These are phyloP conservation scores for Coemansia sp. DNA, from an alignment of 192 early-diverging fungal genomes.

Conservation along the genomic window DNA sequence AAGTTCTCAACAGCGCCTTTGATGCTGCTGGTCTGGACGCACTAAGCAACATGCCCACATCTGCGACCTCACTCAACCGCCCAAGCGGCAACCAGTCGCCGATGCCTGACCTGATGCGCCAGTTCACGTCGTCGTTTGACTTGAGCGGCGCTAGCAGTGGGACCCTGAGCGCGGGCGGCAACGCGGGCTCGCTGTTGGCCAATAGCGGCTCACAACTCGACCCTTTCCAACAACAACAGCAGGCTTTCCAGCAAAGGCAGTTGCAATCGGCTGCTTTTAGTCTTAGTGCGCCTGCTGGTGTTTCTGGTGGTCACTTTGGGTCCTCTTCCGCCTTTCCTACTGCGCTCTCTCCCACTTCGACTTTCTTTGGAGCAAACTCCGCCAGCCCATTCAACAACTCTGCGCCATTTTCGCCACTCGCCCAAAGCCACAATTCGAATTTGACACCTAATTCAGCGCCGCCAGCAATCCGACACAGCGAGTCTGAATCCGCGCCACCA, in stretches of 20 bases:
- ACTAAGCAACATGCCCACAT: constrained; percentile 37
- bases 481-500: neutral
- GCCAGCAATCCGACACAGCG: neutral
- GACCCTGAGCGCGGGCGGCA: neutral
- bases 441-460: constrained; percentile 7
- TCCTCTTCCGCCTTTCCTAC: constrained; percentile 24
- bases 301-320: constrained; percentile 12
- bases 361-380: constrained; percentile 21
- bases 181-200: constrained; percentile 8
- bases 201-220: constrained; percentile 23
- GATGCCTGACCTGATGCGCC: constrained; percentile 40
- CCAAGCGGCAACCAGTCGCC: constrained; percentile 27
- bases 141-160: constrained; percentile 11
- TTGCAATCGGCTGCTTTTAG: constrained; percentile 25
- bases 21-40: constrained; percentile 55
- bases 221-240: constrained; percentile 21
- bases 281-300: constrained; percentile 15
- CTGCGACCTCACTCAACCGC: constrained; percentile 21
- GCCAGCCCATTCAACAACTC: constrained; percentile 29
- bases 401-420: constrained; percentile 15
- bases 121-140: constrained; percentile 55
- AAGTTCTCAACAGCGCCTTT: constrained; percentile 52
- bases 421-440: constrained; percentile 3
- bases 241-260: constrained; percentile 7
- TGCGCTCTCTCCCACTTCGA: constrained; percentile 27